Evolutionary conservation across 1,284 basidiomycete species (phyloP), one percentile per base, ranked within the genome.

Genomic region (Austroboletus olivaceoglutinosus): DNA sequence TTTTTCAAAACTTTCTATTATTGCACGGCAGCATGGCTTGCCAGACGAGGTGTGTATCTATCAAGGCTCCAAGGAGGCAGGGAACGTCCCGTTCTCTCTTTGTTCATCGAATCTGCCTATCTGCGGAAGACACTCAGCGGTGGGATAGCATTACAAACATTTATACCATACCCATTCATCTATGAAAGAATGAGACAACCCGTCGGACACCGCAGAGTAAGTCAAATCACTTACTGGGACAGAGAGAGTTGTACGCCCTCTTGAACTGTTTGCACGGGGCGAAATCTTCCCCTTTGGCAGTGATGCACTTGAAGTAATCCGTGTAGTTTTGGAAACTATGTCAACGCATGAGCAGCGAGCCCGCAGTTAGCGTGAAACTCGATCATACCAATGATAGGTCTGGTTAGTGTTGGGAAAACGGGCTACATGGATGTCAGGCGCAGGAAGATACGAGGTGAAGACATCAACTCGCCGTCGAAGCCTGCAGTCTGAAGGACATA

Each of bases 181-280:
- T 93, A 62, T 16, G 56, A 50, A 49, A 13, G 16, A 50, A 51
- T 67, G 1, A 64, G 57, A 34, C 34, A 9, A 49, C n/a, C 23
- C 19, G 18, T 2, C 40, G 34, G 18, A 29, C 12, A 29, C 13
- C 38, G 33, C 18, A 51, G 27, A n/a, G 38, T 47, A 42, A 47
- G 16, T 47, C 43, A 49, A 47, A 29, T n/a, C 10, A 87, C 93
- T 71, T 65, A 97, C 94, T 98, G 58, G 97, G 97, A 79, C 97
- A 99, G 57, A 99, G 85, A 47, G 95, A 94, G 79, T 93, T 83
- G 82, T 93, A 99, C 33, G 93, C 91, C 70, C 87, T 85, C 80
- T 90, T 93, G 86, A 99, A 99, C 77, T 98, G 94, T 78, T 96
- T 94, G 89, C 97, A 99, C 10, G 97, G 94, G 21, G 88, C 85